These are phyloP conservation scores for Globisporangium cystogenes DNA, from an alignment of 352 stramenopile species.

Conservation along the genomic window DNA sequence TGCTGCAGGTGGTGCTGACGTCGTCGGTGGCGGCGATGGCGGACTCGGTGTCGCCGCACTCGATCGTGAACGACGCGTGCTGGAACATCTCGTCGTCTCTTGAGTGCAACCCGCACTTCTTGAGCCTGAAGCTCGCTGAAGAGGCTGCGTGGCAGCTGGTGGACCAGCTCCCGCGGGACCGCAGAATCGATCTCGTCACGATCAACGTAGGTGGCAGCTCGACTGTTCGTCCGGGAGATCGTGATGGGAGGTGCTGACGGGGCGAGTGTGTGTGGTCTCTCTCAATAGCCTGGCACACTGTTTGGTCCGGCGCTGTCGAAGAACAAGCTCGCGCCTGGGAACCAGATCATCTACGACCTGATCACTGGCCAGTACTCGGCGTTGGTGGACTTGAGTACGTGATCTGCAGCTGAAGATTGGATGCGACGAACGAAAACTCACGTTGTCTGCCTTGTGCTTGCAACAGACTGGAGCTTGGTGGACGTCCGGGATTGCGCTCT, in stretches of 20 bases:
- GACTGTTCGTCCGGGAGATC: no score
- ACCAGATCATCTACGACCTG: slow-evolving; percentile 86
- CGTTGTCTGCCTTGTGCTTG: neutral
- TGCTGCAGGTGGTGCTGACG: slow-evolving; percentile 57
- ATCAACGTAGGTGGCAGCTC: no score
- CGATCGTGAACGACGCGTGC: slow-evolving; percentile 79
- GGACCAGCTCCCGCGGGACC: slow-evolving; percentile 76
- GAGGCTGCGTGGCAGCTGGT: slow-evolving; percentile 86
- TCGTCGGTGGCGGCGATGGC: slow-evolving; percentile 86
- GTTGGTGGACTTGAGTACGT: slow-evolving; percentile 76
- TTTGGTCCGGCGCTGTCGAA: slow-evolving; percentile 81
- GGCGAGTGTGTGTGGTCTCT: neutral
- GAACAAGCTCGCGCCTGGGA: slow-evolving; percentile 75
- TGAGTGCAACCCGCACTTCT: slow-evolving; percentile 83
- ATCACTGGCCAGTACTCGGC: slow-evolving; percentile 85
- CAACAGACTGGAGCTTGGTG: slow-evolving; percentile 80
- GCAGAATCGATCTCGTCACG: slow-evolving; percentile 80
- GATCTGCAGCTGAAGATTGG: neutral
- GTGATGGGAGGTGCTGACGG: slow-evolving; percentile 1
- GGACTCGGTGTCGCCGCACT: slow-evolving; percentile 64
- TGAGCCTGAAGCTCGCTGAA: slow-evolving; percentile 84
- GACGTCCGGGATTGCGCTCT: slow-evolving; percentile 81
- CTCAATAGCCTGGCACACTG: slow-evolving; percentile 58
- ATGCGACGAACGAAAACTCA: slow-evolving; percentile 1
- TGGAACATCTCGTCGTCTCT: slow-evolving; percentile 85